Evolutionary conservation across 495 filamentous ascomycete genomes (phyloP), one percentile per base, ranked within the genome.

Genomic region (Tuber borchii): DNA sequence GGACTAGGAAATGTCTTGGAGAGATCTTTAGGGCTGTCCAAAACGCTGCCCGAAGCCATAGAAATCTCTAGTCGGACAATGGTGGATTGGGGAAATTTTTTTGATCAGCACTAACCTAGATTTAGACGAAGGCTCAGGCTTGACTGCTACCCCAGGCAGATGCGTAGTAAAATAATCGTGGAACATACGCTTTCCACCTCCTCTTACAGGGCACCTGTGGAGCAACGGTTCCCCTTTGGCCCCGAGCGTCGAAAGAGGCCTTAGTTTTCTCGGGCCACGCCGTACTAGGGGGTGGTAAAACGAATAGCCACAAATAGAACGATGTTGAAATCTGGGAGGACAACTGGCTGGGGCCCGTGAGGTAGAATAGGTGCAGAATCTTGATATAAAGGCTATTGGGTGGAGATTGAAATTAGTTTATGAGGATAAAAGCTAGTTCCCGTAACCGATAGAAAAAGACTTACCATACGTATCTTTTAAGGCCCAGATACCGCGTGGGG

Each of bases 141-240:
- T n/a, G 20, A 97, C 87, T 0, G 95, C 97, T 65, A 93, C 95
- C 34, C 94, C 96, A 9, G 95, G 95, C 0, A 99, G 87, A 83
- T 97, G 92, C 8, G 95, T 97, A 46, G 97, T 92, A 83, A 99
- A 99, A 86, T 99, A 99, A 77, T 95, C 93, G 85, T 96, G 93
- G 85, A 97, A 98, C 76, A 86, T 83, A 40, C 91, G 91, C 56
- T 43, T 46, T 14, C 74, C 75, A 31, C 75, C 45, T 20, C 46
- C 68, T 17, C 56, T 34, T 17, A 12, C 26, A 34, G 26, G 56
- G 31, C 1, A 65, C 34, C 26, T 14, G 31, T 34, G 56, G 56
- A 65, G 26, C 16, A 17, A 19, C 5, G 56, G 26, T 34, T 65
- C 56, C 56, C 26, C 56, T 16, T 19, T 65, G 16, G 56, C 2